phyloP scores from a whole-genome alignment of 2,329 filamentous ascomycete species.

The Pezicula radicicola region DNA sequence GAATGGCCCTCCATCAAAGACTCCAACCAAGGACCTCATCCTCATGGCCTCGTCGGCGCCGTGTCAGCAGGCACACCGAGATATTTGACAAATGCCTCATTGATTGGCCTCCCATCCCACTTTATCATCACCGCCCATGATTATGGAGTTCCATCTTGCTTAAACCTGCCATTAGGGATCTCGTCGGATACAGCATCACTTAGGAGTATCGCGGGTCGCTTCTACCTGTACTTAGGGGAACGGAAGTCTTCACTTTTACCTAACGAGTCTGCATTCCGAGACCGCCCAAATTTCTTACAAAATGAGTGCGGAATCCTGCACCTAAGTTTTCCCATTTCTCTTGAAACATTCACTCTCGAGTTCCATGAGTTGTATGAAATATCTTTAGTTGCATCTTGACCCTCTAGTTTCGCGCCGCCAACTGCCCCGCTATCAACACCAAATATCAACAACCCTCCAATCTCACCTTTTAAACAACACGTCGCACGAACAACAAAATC shows the following conservation, averaged over 20 bases:
- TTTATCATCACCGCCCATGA: too few species aligned
- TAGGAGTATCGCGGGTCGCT: not conserved
- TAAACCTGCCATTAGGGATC: slow-evolving; percentile 2
- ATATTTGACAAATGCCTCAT: too few species aligned
- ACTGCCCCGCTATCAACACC: slow-evolving; percentile 2
- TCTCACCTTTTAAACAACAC: not conserved
- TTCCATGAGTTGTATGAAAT: too few species aligned
- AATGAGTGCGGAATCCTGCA: not conserved
- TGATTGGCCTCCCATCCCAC: too few species aligned
- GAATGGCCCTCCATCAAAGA: too few species aligned
- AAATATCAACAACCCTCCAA: not conserved
- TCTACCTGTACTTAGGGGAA: slow-evolving; percentile 1
- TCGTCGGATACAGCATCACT: slow-evolving; percentile 1
- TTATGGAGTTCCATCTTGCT: too few species aligned
- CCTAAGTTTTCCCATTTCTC: not conserved
- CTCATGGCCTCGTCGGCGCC: too few species aligned
- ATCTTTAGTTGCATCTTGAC: not conserved
- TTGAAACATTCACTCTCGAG: not conserved
- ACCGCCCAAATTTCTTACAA: not conserved
- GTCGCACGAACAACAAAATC: not conserved
- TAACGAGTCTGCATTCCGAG: not conserved
- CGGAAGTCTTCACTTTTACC: not conserved
- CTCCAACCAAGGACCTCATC: too few species aligned
- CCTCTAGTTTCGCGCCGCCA: not conserved
- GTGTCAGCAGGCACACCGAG: too few species aligned